Percentiles rank a stretch among this genome's conserved stretches.
Evolutionary conservation across 2,329 filamentous ascomycete species (phyloP).

Genomic region (Penicillium sp.): DNA sequence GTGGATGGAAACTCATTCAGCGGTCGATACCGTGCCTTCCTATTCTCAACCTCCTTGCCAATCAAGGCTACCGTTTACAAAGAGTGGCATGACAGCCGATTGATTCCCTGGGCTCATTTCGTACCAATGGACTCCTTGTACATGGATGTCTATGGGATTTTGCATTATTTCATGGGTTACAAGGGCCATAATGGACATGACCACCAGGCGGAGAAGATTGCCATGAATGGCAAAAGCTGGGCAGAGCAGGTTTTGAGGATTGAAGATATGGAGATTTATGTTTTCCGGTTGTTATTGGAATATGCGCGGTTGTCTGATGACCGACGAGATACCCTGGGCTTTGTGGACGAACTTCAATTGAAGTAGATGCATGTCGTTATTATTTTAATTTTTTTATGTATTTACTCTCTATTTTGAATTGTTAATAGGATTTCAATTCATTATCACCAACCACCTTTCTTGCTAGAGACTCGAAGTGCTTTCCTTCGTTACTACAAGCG

Average conservation of each 20-base stretch:
- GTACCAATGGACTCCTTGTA: slow-evolving; percentile 73
- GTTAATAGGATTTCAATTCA: no score
- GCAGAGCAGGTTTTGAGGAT: slow-evolving; percentile 60
- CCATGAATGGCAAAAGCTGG: slow-evolving; percentile 61
- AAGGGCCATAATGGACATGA: slow-evolving; percentile 52
- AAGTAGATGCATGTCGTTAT: no score
- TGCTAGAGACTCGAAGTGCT: no score
- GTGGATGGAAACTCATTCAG: slow-evolving; percentile 70
- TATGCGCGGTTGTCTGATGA: slow-evolving; percentile 3
- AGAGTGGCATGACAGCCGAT: slow-evolving; percentile 62
- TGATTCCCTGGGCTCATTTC: slow-evolving; percentile 74
- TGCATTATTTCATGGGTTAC: slow-evolving; percentile 51
- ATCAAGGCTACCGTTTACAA: slow-evolving; percentile 73
- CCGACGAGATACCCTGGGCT: background rate
- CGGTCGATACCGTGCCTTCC: slow-evolving; percentile 62
- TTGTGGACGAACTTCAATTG: no score
- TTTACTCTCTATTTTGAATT: no score
- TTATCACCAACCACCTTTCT: no score
- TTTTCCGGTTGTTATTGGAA: slow-evolving; percentile 51
- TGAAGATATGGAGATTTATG: slow-evolving; percentile 70
- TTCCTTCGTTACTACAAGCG: no score
- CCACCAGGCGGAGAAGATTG: slow-evolving; percentile 57
- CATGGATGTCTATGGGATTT: slow-evolving; percentile 63
- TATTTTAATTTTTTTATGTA: no score
- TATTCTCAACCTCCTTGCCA: slow-evolving; percentile 62